Evolutionary conservation across 106 monocot species (phyloP), one percentile per base, ranked within the genome.

Genomic region (Allium fistulosum): DNA sequence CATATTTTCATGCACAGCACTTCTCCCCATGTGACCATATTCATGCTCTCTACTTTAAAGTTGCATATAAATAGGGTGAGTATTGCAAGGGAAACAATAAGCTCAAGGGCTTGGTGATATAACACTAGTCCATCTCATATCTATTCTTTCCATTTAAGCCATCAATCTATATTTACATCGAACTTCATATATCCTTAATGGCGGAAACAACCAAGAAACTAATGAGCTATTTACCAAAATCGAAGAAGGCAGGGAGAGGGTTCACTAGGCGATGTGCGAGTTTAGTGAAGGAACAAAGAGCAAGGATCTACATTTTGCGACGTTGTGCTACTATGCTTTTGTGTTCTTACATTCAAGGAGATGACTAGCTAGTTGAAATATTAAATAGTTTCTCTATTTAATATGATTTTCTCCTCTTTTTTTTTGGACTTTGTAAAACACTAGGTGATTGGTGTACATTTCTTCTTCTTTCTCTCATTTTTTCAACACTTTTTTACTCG

Each of bases 221-320:
- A 37, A 27, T 46, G 57, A 57, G 51, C 62, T 45, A 67, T 9
- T 46, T 73, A 68, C 45, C 77, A 0, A 18, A 59, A 46, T 13
- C 62, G 60, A 84, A 77, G 69, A 69, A 70, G 27, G 63, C 62
- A 4, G 70, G 78, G 10, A 17, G 74, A 37, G 67, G 81, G 14
- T 80, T 85, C 75, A 67, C 75, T 10, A 14, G 80, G 59, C 76
- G 88, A 48, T 85, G 84, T 72, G 68, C 80, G 15, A 18, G 71
- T 8, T 69, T 89, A n/a, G 82, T 80, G 46, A 85, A 82, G 74
- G 88, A 89, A 82, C 88, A 89, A 71, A 70, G 82, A 7, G 88
- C 82, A n/a, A 85, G 85, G 77, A 80, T 89, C 28, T 89, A 89
- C 77, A 89, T 89, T 68, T 75, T 89, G 55, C 85, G 88, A 56